Evolutionary conservation across 352 stramenopile genomes (phyloP).

Genomic region (Phytopythium ostracodes): DNA sequence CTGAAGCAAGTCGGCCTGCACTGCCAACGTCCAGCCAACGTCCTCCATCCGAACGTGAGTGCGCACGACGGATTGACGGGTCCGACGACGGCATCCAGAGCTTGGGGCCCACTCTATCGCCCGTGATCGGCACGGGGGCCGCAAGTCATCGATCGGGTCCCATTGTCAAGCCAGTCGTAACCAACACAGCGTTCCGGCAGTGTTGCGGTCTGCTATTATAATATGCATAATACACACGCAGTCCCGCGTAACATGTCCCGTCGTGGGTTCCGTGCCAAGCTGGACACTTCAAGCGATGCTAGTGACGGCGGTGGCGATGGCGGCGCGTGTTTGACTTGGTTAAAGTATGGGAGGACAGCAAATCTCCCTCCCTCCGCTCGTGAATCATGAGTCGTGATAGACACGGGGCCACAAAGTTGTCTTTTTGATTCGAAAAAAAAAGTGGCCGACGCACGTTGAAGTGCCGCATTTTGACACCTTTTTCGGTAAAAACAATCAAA

Average conservation of each 20-base stretch:
- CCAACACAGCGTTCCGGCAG: neutral
- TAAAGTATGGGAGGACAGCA: neutral
- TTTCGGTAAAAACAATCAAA: neutral
- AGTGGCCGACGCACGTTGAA: neutral
- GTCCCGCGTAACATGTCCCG: neutral
- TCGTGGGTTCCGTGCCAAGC: neutral
- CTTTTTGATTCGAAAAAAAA: conserved; percentile 4
- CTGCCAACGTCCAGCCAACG: no score
- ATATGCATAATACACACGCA: no score
- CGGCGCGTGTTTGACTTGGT: neutral
- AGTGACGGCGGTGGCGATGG: no score
- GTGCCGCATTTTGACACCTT: neutral
- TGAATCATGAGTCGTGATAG: no score
- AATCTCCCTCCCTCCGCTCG: no score
- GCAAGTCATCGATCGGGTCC: no score
- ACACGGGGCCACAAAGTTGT: neutral
- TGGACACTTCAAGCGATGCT: no score
- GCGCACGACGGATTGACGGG: no score
- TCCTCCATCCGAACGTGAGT: no score
- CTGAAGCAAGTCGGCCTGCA: no score
- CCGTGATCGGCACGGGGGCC: neutral
- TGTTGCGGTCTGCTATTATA: no score
- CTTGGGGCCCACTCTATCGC: neutral
- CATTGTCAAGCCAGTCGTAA: neutral
- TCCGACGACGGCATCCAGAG: no score